phyloP scores from a whole-genome alignment of 805 yeast species.

The Metschnikowia corniflorae region DNA sequence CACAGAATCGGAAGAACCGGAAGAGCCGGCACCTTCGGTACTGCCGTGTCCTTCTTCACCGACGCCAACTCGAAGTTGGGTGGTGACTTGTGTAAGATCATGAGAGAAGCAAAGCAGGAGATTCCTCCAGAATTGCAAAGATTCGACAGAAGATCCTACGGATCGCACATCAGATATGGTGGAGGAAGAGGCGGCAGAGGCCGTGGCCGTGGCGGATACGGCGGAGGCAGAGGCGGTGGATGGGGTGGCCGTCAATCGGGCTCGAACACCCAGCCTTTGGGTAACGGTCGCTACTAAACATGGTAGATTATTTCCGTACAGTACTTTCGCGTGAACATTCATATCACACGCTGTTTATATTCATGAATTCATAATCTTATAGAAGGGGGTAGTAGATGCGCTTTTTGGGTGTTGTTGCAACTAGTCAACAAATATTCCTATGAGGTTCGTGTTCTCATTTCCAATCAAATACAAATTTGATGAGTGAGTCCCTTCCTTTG shows the following conservation, averaged over 20 bases:
- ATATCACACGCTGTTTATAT: too few relatives aligned
- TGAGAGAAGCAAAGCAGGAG: slow-evolving; percentile 93
- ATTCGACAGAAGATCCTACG: slow-evolving; percentile 63
- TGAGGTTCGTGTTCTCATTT: too few relatives aligned
- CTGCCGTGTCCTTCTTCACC: slow-evolving; percentile 92
- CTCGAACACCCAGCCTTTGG: slow-evolving; percentile 49
- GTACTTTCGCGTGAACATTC: too few relatives aligned
- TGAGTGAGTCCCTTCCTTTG: too few relatives aligned
- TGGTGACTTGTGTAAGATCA: slow-evolving; percentile 80
- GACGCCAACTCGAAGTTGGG: slow-evolving; percentile 85
- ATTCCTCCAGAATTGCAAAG: slow-evolving; percentile 76
- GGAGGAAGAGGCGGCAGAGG: slow-evolving; percentile 54
- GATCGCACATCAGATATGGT: slow-evolving; percentile 50
- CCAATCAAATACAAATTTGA: too few relatives aligned
- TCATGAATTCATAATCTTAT: too few relatives aligned
- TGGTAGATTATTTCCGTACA: too few relatives aligned
- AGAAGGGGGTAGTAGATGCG: too few relatives aligned
- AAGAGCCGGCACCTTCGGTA: slow-evolving; percentile 96
- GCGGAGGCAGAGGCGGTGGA: slow-evolving; percentile 45
- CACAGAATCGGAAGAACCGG: slow-evolving; percentile 99
- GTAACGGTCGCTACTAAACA: too few relatives aligned
- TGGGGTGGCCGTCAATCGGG: slow-evolving; percentile 42
- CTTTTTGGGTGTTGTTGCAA: too few relatives aligned
- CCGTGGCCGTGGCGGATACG: slow-evolving; percentile 20
- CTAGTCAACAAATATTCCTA: too few relatives aligned